Evolutionary conservation across 176 grass and related monocot species (phyloP), one percentile per base, ranked within the genome.

Genomic region (Otatea glauca): DNA sequence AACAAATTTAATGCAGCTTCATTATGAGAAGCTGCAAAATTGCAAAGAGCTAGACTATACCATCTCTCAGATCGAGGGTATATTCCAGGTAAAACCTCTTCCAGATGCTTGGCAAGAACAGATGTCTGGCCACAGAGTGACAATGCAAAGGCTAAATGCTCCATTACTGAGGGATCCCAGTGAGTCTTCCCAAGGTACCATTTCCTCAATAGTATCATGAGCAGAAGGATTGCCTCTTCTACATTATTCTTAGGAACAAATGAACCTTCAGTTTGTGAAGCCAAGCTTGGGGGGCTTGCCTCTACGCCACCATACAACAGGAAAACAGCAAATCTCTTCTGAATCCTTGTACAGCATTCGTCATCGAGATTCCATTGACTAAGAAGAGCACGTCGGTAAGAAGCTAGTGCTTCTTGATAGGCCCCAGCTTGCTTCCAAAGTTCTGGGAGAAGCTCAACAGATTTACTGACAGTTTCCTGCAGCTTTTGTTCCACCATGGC

Each of bases 351-450:
- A 70, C 93, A 92, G 65, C 87, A 96, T 63, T 94, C 91, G 15
- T 99, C 91, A 77, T 99, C 84, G 0, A 99, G 96, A 87, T 99
- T 99, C 96, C 93, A 99, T 44, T 92, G 93, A 89, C 91, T 94
- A 80, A 99, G 88, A 88, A 99, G 96, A 67, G 93, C 91, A 55
- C 91, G 84, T 32, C 96, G 69, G 78, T 99, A 99, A 83, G 96
- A 96, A 64, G 50, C 73, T 15, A 99, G 83, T 67, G 96, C 88
- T 55, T 99, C 91, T 84, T 91, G 88, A 90, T 86, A 92, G 9
- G 69, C 81, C 63, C 85, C 89, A 77, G 93, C 93, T 92, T 99
- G 91, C 83, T 99, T 96, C 89, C 90, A 94, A 70, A 99, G 90
- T 83, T 99, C 96, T 61, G 96, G 96, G 82, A 99, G 92, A 71